phyloP scores from a whole-genome alignment of 345 rosid species.

The Camelina sativa region DNA sequence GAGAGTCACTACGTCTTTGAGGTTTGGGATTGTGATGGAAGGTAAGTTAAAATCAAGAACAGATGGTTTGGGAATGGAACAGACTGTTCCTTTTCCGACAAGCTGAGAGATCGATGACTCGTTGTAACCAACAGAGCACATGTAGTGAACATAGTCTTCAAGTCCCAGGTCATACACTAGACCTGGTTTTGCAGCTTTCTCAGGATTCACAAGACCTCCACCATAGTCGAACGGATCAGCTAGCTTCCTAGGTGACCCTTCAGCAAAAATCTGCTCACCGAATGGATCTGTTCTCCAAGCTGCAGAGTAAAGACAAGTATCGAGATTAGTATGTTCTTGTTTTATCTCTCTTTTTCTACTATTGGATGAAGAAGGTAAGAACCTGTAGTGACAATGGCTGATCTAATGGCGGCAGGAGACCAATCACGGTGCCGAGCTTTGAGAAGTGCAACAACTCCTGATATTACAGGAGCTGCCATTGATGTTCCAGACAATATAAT shows the following conservation, averaged over 20 bases:
- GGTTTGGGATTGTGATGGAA: conserved; percentile 48
- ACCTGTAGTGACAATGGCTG: conserved; percentile 59
- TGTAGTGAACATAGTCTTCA: conserved; percentile 52
- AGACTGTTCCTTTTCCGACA: conserved; percentile 41
- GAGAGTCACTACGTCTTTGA: conserved; percentile 24
- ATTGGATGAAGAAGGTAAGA: conserved; percentile 24
- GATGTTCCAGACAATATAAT: conserved; percentile 50
- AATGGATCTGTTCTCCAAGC: conserved; percentile 50
- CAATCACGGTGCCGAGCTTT: conserved; percentile 47
- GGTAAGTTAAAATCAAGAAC: conserved; percentile 57
- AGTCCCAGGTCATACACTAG: conserved; percentile 60
- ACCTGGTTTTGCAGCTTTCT: conserved; percentile 62
- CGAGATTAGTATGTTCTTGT: not conserved
- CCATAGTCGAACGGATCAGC: conserved; percentile 64
- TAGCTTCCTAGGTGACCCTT: conserved; percentile 45
- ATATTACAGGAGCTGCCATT: conserved; percentile 48
- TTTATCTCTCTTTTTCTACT: not conserved
- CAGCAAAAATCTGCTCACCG: conserved; percentile 51
- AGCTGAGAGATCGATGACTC: conserved; percentile 56
- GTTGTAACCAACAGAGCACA: conserved; percentile 55
- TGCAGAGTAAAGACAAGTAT: conserved; percentile 16
- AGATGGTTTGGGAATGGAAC: conserved; percentile 37
- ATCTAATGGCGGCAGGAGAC: conserved; percentile 57
- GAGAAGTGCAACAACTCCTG: conserved; percentile 52
- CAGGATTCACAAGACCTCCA: conserved; percentile 67